Evolutionary conservation across 2,329 filamentous ascomycete genomes (phyloP).

Genomic region (Pezicula radicicola): DNA sequence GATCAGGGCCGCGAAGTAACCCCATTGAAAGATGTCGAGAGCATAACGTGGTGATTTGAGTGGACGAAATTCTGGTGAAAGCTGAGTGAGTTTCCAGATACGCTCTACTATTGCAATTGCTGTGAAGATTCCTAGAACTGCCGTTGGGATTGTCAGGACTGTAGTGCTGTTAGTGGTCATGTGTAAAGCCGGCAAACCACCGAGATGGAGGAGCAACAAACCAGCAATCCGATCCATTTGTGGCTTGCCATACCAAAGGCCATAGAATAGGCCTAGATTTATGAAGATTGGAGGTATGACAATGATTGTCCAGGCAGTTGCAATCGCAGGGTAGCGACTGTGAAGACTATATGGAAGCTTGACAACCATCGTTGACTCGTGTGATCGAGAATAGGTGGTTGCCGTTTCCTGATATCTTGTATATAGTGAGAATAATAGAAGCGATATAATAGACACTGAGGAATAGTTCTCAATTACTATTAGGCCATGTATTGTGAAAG

Average conservation of each 20-base stretch:
- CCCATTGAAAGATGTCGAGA: constrained; percentile 21
- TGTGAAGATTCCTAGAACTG: constrained; percentile 18
- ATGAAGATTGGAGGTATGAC: constrained; percentile 18
- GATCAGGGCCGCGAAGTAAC: constrained; percentile 17
- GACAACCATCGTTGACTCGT: constrained; percentile 6
- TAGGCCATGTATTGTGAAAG: neutral
- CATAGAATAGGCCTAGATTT: constrained; percentile 19
- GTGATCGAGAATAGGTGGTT: neutral
- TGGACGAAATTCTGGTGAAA: constrained; percentile 11
- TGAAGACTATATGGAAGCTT: constrained; percentile 19
- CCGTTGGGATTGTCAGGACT: constrained; percentile 20
- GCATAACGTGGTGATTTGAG: constrained; percentile 9
- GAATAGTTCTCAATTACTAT: neutral
- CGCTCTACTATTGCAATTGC: constrained; percentile 15
- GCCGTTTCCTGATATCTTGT: neutral
- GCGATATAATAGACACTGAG: neutral
- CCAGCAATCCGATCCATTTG: constrained; percentile 16
- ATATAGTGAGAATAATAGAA: neutral
- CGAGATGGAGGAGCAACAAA: constrained; percentile 1
- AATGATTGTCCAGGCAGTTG: constrained; percentile 19
- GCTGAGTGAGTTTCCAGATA: constrained; percentile 14
- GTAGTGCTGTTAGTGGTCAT: constrained; percentile 4
- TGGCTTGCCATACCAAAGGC: constrained; percentile 18
- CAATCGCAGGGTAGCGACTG: constrained; percentile 15
- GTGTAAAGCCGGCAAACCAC: neutral